Base-by-base conservation (phyloP, 2,329 filamentous ascomycete genomes). In the Diaporthe vaccinii region DNA sequence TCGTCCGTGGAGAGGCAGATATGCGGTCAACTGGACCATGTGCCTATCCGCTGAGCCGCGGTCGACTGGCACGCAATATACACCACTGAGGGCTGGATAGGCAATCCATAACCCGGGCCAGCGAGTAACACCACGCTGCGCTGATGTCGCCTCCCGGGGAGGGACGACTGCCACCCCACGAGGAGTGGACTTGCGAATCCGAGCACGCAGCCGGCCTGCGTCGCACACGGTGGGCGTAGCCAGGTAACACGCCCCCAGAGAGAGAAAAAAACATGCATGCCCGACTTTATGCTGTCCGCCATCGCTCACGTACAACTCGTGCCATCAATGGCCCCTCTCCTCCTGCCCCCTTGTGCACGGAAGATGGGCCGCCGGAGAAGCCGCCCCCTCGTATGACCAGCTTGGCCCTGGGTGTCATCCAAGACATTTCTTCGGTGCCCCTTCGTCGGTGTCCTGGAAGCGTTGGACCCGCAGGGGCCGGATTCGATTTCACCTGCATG, bases 401-500 rank as follows among this genome's bases (percentile, higher is more conserved):
- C 28, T 34, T n/a, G 36, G 8, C 39, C 61, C 31, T 4, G n/a
- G 22, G 28, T 46, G n/a, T 36, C 39, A n/a, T 31, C 34, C 31
- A 70, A 62, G 65, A 51, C 72, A 51, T 53, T 1, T n/a, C 41
- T 28, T 34, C 25, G 20, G 36, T 14, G 5, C 25, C 41, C n/a
- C 39, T 22, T 44, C 58, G 9, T 75, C 67, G 67, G 68, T 72
- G 67, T 72, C 73, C 73, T 67, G 68, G 67, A 65, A 58, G 22
- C 59, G 59, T 31, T 55, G 68, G 34, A 41, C n/a, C n/a, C 53
- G 39, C 59, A 61, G 41, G 31, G 49, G 41, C 74, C 70, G 53
- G 41, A 61, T 70, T 46, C n/a, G 71, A 73, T 51, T 61, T 70
- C 62, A 59, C 71, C 46, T 70, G 74, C 74, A 75, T 61, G 55